Conservation (phyloP, 1,284 basidiomycete species). For the Mycocalia duriaeana region DNA sequence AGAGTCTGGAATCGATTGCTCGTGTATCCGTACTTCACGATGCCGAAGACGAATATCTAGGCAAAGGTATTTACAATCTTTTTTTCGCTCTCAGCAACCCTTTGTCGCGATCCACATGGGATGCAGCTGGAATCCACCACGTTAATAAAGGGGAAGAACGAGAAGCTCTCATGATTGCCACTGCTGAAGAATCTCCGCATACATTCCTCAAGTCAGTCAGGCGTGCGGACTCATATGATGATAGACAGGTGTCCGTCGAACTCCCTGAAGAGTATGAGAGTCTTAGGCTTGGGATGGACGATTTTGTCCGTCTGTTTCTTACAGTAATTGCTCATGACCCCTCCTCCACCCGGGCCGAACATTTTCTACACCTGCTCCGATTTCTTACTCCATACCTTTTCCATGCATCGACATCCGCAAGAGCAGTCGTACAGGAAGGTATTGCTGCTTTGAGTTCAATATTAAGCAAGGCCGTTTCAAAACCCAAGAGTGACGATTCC, state of each 20-base stretch:
- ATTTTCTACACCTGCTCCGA: slow-evolving; percentile 63
- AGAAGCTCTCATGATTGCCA: slow-evolving; percentile 65
- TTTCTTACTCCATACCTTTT: slow-evolving; percentile 57
- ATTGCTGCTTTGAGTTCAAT: slow-evolving; percentile 64
- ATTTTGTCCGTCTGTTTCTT: slow-evolving; percentile 69
- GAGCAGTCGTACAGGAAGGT: slow-evolving; percentile 58
- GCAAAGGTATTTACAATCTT: slow-evolving; percentile 46
- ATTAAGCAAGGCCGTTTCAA: slow-evolving; percentile 42
- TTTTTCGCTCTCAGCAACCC: slow-evolving; percentile 49
- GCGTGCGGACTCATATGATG: slow-evolving; percentile 35
- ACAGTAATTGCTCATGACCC: slow-evolving; percentile 80
- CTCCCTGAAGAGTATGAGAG: slow-evolving; percentile 61
- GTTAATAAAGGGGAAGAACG: slow-evolving; percentile 65
- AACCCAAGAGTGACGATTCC: slow-evolving; percentile 41
- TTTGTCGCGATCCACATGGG: slow-evolving; percentile 35
- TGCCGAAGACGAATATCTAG: slow-evolving; percentile 46
- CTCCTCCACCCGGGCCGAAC: slow-evolving; percentile 57
- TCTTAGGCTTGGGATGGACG: slow-evolving; percentile 53
- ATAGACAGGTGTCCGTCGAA: slow-evolving; percentile 36
- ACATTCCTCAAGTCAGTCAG: slow-evolving; percentile 56
- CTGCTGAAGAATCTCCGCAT: slow-evolving; percentile 64
- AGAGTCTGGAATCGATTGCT: slow-evolving; percentile 61
- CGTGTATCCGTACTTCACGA: slow-evolving; percentile 48
- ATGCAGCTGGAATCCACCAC: slow-evolving; percentile 65
- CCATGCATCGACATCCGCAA: slow-evolving; percentile 44